Evolutionary conservation across 306 rosid genomes (phyloP).

Genomic region (Cucurbita argyrosperma): DNA sequence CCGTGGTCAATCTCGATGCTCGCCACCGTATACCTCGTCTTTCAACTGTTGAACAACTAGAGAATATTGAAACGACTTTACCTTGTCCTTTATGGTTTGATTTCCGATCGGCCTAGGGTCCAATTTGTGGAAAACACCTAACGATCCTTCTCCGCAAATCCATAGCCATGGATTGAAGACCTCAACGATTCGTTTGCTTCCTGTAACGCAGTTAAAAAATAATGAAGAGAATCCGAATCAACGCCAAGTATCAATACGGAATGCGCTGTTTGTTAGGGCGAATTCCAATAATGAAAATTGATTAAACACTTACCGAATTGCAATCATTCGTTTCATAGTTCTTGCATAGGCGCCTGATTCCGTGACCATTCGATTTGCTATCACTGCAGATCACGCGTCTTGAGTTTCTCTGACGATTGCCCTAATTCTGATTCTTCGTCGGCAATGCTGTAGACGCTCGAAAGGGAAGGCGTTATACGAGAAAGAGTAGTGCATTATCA

Average conservation of each 20-base stretch:
- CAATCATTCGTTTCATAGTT: slow-evolving; percentile 30
- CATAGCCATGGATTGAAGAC: slow-evolving; percentile 25
- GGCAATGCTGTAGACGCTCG: not conserved
- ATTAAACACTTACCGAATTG: slow-evolving; percentile 29
- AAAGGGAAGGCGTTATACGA: not conserved
- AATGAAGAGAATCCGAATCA: slow-evolving; percentile 16
- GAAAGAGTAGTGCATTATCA: slow-evolving; percentile 13
- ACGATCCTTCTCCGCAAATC: slow-evolving; percentile 17
- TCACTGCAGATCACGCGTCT: slow-evolving; percentile 32
- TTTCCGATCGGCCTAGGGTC: slow-evolving; percentile 3
- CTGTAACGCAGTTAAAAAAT: slow-evolving; percentile 21
- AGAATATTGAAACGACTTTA: not conserved
- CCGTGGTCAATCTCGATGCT: not conserved
- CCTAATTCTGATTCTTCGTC: not conserved
- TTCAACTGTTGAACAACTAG: slow-evolving; percentile 9
- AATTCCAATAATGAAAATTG: slow-evolving; percentile 47
- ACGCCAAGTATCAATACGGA: slow-evolving; percentile 11
- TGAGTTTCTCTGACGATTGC: not conserved
- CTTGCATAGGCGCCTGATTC: slow-evolving; percentile 43
- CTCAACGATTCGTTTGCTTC: slow-evolving; percentile 14
- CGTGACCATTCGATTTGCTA: slow-evolving; percentile 37
- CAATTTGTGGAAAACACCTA: slow-evolving; percentile 2
- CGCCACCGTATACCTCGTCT: not conserved
- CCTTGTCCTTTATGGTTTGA: not conserved
- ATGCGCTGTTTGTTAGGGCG: slow-evolving; percentile 44